Evolutionary conservation across 345 rosid genomes (phyloP), one percentile per base, ranked within the genome.

Genomic region (Nasturtium officinale): DNA sequence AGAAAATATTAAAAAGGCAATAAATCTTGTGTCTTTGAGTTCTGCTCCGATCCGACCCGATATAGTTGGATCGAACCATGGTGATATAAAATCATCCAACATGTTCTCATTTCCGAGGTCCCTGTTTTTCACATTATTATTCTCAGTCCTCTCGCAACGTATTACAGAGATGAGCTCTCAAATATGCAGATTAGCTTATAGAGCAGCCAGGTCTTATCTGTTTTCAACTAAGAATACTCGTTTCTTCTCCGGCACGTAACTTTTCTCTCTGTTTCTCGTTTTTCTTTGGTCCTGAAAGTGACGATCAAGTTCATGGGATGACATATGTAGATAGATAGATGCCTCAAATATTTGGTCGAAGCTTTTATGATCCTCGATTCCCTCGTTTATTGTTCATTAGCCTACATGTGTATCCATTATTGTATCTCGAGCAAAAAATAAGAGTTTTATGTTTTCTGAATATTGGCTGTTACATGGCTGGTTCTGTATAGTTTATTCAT

Each of bases 191-290:
- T 86, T 88, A 71, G 90, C 84, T 77, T 87, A 87, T 38, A 83
- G 85, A 71, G 89, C 89, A 54, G 85, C 85, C 16, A 84, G 87
- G 86, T 80, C 92, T 69, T 82, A 87, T 73, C 84, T 82, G 45
- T 33, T 45, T 17, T 58, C 62, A 10, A 26, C 63, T 21, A 89
- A 82, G 80, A 67, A 59, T 80, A 70, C 91, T 35, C 84, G 87
- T 16, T 80, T 82, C 69, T 83, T 65, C 90, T 79, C 89, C 6
- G 90, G 89, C 84, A 73, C 33, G 23, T 58, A 2, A 33, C 11
- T 0, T 58, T 7, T 33, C 45, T 18, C 15, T 32, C n/a, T n/a
- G 61, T n/a, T 55, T 29, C 42, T 33, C 15, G 7, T 33, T 8
- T 33, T 8, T 33, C 2, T 10, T 15, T 6, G 8, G 4, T 9